These are phyloP conservation scores for Psidium friedrichsthalianum DNA, from an alignment of 345 rosid species.

Conservation along the genomic window DNA sequence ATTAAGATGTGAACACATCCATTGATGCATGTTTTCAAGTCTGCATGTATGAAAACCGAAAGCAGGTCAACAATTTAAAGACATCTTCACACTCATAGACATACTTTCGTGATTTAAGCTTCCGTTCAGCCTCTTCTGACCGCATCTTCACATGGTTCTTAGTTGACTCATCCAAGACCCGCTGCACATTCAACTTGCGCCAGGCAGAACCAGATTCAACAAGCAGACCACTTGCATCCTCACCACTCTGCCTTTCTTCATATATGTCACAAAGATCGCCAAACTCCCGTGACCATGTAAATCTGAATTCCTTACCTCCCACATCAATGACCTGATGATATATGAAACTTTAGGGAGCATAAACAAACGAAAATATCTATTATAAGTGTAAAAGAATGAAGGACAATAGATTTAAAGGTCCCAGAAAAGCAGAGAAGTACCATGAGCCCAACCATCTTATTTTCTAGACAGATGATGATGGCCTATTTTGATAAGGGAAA, in stretches of 20 bases:
- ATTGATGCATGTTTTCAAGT: not conserved
- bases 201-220: conserved; percentile 95
- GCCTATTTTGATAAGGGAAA: not conserved
- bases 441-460: not conserved
- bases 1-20: not conserved
- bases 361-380: not conserved
- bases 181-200: conserved; percentile 85
- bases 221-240: conserved; percentile 75
- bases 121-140: conserved; percentile 92
- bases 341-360: not conserved
- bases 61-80: not conserved
- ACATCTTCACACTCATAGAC: not conserved
- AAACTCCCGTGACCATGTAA: conserved; percentile 81
- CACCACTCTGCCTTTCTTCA: conserved; percentile 68
- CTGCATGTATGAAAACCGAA: not conserved
- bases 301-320: conserved; percentile 88
- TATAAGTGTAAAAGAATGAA: not conserved
- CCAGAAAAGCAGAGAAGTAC: not conserved
- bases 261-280: conserved; percentile 88
- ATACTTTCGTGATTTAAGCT: conserved; percentile 74
- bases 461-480: not conserved
- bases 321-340: conserved; percentile 65
- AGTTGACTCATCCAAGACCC: conserved; percentile 83
- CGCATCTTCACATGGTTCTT: conserved; percentile 85
- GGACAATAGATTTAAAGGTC: not conserved